phyloP scores from a whole-genome alignment of 805 yeast genomes.

The Sugiyamaella boreocaroliniensis region DNA sequence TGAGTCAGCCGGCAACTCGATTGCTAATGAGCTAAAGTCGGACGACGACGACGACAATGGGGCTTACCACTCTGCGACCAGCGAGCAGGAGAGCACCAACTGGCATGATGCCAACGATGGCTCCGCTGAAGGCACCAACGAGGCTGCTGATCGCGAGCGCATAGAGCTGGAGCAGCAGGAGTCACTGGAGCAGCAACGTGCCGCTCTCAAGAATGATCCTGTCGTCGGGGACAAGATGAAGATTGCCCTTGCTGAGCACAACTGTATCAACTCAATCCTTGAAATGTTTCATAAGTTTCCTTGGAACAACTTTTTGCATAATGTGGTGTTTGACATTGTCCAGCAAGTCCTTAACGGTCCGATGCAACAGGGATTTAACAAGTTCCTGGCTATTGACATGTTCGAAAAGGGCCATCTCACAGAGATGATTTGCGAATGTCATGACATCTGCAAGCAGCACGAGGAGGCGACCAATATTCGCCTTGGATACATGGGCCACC shows the following conservation, averaged over 20 bases:
- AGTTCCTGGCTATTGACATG: constrained; percentile 63
- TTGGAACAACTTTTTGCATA: constrained; percentile 96
- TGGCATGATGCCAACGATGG: constrained; percentile 8
- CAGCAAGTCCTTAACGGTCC: constrained; percentile 92
- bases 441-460: constrained; percentile 49
- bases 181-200: constrained; percentile 31
- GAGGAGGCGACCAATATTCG: constrained; percentile 57
- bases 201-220: constrained; percentile 45
- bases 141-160: constrained; percentile 15
- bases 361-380: constrained; percentile 78
- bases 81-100: constrained; percentile 1
- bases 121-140: background rate
- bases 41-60: constrained; percentile 21
- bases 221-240: constrained; percentile 86
- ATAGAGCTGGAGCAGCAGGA: constrained; percentile 14
- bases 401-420: constrained; percentile 60
- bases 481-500: constrained; percentile 95
- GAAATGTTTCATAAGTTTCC: constrained; percentile 76
- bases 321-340: constrained; percentile 91
- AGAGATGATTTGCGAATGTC: constrained; percentile 55
- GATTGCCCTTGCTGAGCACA: constrained; percentile 70
- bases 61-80: constrained; percentile 4
- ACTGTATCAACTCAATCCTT: constrained; percentile 60
- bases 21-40: constrained; percentile 12
- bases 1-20: constrained; percentile 18